phyloP scores from a whole-genome alignment of 441 rosid genomes.

The Syzygium syzygioides region DNA sequence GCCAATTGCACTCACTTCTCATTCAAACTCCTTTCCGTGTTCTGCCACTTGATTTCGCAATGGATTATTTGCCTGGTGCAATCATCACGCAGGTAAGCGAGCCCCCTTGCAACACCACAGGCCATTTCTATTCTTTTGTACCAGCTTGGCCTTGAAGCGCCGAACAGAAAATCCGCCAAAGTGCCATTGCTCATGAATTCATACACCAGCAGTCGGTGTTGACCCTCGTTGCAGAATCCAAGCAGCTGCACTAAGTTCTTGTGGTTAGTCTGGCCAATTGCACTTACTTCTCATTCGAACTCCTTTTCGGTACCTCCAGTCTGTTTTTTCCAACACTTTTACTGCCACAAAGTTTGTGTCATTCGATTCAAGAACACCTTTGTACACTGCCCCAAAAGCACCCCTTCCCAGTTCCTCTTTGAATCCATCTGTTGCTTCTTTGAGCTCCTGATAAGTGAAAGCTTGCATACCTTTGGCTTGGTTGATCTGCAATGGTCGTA shows the following conservation, averaged over 20 bases:
- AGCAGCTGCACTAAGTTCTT: slow-evolving; percentile 34
- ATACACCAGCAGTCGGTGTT: slow-evolving; percentile 22
- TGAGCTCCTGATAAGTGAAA: slow-evolving; percentile 3
- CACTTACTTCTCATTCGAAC: slow-evolving; percentile 24
- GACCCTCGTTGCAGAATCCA: slow-evolving; percentile 37
- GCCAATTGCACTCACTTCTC: slow-evolving; percentile 27
- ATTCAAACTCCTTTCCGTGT: no score
- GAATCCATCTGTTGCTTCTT: slow-evolving; percentile 5
- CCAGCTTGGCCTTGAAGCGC: no score
- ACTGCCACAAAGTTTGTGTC: slow-evolving; percentile 3
- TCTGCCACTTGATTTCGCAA: no score
- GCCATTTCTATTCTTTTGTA: no score
- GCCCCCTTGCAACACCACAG: no score
- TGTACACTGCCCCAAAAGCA: slow-evolving; percentile 8
- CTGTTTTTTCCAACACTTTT: slow-evolving; percentile 8
- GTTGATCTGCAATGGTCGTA: background rate
- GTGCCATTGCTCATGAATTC: no score
- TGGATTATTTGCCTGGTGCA: no score
- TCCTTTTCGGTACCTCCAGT: slow-evolving; percentile 19
- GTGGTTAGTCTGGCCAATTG: slow-evolving; percentile 35
- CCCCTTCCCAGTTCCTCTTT: slow-evolving; percentile 9
- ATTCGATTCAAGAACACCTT: background rate
- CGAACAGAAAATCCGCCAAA: no score
- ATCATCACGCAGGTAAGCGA: no score
- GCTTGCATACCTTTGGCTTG: background rate